Base-by-base conservation (phyloP, 176 grass and related monocot genomes). In the Otatea glauca region DNA sequence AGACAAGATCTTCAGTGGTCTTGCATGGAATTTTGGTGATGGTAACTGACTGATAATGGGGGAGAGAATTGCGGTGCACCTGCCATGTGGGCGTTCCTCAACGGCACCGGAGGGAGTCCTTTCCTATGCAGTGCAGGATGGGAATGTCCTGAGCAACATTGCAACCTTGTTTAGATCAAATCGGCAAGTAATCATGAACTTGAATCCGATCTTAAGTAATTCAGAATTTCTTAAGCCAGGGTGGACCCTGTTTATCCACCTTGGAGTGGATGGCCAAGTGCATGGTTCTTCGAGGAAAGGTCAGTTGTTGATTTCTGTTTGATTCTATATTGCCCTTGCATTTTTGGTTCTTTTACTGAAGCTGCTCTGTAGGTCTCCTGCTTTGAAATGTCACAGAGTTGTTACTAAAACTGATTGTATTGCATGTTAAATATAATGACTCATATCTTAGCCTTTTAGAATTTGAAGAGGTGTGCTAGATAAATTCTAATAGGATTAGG, bases 71-170 rank as follows among this genome's bases (percentile, higher is more conserved):
- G 71, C 48, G 0, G 74, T 88, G 66, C 81, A 82, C 67, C 66
- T 94, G 37, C 81, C 79, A 6, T 94, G 92, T 2, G 84, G 89
- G 0, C 91, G 92, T 70, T 89, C 80, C 60, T 83, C 51, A 7
- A 70, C 29, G 1, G 77, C 83, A 6, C 1, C 78, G 29, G 43
- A 78, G 37, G 78, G 56, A 17, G 86, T 93, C 8, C 9, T 93
- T 45, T 83, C 87, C 7, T 92, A 92, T 43, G 58, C 77, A 9
- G 92, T 92, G 47, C 68, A 92, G 68, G n/a, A 41, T 4, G 15
- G 3, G 17, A 87, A 92, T 76, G 89, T 87, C 37, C 74, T 92
- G 10, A 37, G 59, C n/a, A 75, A n/a, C 49, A 85, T 92, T 17
- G 73, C 84, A 51, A 74, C 54, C 14, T 37, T 88, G 81, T 81